phyloP scores from a whole-genome alignment of 2,329 filamentous ascomycete genomes.

The Aspergillus brunneoviolaceus region DNA sequence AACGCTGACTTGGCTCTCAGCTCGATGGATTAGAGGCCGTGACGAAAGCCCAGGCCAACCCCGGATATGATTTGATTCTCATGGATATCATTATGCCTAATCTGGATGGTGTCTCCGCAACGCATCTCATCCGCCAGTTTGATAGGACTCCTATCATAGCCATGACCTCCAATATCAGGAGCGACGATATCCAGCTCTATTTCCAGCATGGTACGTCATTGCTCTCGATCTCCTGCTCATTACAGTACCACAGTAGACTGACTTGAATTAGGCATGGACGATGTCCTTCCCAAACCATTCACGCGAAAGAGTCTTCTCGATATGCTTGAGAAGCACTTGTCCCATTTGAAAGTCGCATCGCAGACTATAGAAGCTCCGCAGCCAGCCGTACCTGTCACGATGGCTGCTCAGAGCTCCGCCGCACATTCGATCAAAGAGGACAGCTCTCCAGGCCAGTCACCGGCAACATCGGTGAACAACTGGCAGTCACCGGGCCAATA shows the following conservation, averaged over 20 bases:
- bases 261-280: constrained; percentile 77
- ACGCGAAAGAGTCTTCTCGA: constrained; percentile 82
- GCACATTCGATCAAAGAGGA: constrained; percentile 62
- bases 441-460: constrained; percentile 62
- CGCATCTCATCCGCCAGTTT: constrained; percentile 86
- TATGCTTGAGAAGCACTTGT: constrained; percentile 84
- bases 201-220: constrained; percentile 80
- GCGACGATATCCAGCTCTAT: constrained; percentile 95
- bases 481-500: constrained; percentile 65
- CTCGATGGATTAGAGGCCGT: constrained; percentile 88
- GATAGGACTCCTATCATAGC: constrained; percentile 85
- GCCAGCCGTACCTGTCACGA: constrained; percentile 41
- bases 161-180: constrained; percentile 98
- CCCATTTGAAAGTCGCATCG: constrained; percentile 72
- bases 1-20: constrained; percentile 43
- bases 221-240: not conserved
- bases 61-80: constrained; percentile 69
- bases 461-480: constrained; percentile 57
- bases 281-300: constrained; percentile 94
- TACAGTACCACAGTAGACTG: constrained; percentile 8
- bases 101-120: constrained; percentile 90
- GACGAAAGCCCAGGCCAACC: constrained; percentile 70
- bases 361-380: constrained; percentile 55
- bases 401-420: constrained; percentile 51
- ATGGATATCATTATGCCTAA: constrained; percentile 99